Base-by-base conservation (phyloP, 495 filamentous ascomycete genomes). In the Cercophora scortea region DNA sequence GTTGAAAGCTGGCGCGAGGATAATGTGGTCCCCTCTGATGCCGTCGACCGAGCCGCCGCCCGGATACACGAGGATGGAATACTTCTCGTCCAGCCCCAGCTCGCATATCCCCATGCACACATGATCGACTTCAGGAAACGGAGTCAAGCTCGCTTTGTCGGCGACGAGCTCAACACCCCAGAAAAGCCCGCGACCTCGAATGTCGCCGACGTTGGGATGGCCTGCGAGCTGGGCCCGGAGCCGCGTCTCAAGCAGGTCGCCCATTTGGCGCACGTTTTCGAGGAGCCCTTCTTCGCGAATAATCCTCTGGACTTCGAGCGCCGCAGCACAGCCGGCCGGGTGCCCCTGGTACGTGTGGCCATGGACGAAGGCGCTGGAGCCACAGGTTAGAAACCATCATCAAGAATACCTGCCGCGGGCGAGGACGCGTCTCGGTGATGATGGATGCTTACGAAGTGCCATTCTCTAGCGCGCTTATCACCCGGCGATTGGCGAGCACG, bases 1-100 rank as follows among this genome's bases (percentile, higher is more conserved):
- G 51, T 79, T 90, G 65, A 85, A 94, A 1, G 89, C 76, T 4
- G 90, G 90, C 17, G 85, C 78, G 50, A 95, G 57, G 34, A 94
- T 70, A 12, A 91, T 67, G 69, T 90, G 85, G 59, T 96, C 90
- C 1, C 88, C 89, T 3, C 58, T 65, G 32, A 76, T 61, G 0
- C 87, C 86, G 60, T 89, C 85, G 1, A 74, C 79, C 0, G 83
- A 83, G 5, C 88, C 89, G 2, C 73, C 63, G 6, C 83, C 82
- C 17, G 83, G 83, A 63, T 93, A 94, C 15, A 94, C 58, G 0
- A 76, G 80, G 53, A 95, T 78, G 16, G 74, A 75, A 53, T 83
- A 79, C 11, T 78, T 66, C 0, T 71, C 53, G 0, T 62, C 55
- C 33, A 86, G 58, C 0, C 74, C 82, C 8, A 70, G 72, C 50